phyloP scores from a whole-genome alignment of 2,329 filamentous ascomycete species.

The Xylaria sp. region DNA sequence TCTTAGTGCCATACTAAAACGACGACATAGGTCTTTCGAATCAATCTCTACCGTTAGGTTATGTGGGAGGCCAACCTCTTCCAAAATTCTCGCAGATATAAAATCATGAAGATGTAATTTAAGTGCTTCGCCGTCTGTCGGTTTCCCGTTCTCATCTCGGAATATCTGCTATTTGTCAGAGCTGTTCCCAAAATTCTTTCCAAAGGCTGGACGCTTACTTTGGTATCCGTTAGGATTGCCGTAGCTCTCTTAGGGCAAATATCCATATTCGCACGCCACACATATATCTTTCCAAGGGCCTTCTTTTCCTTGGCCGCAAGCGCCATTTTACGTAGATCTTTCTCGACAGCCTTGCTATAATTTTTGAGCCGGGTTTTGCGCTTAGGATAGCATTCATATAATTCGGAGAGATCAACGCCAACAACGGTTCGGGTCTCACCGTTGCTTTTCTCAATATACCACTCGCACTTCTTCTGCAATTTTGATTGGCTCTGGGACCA shows the following conservation, averaged over 20 bases:
- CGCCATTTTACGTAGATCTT: not conserved
- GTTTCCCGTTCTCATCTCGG: not conserved
- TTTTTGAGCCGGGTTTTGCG: not conserved
- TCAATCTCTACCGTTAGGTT: too few relatives aligned
- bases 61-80: too few relatives aligned
- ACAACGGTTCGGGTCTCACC: too few relatives aligned
- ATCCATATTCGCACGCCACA: not conserved
- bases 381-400: not conserved
- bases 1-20: too few relatives aligned
- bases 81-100: not conserved
- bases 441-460: too few relatives aligned
- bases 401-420: too few relatives aligned
- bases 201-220: not conserved
- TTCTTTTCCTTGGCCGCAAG: not conserved
- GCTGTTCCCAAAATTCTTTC: not conserved
- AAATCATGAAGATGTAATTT: not conserved
- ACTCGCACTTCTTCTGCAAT: not conserved
- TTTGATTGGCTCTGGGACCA: not conserved
- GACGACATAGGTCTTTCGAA: too few relatives aligned
- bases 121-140: not conserved
- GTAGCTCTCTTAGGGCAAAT: not conserved
- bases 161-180: not conserved
- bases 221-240: not conserved
- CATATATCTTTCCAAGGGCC: not conserved
- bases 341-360: not conserved